Evolutionary conservation across 495 filamentous ascomycete species (phyloP), one percentile per base, ranked within the genome.

Genomic region (Xylaria grammica): DNA sequence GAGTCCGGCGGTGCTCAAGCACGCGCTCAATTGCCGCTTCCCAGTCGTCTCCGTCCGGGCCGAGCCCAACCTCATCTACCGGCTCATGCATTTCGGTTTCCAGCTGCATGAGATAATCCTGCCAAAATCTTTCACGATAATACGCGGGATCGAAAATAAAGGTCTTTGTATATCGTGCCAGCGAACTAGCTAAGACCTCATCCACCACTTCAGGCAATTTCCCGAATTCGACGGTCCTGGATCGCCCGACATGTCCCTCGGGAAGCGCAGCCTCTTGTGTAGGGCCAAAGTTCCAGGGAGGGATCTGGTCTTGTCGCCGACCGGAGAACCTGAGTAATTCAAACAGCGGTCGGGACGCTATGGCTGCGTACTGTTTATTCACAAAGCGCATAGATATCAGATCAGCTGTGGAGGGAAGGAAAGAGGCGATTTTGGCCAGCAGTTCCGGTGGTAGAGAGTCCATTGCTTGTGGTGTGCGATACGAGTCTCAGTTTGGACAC

Each of bases 71-170:
- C 46, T 50, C 57, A 27, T 60, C 44, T 32, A 60, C 22, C 20
- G 42, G 57, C 44, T 60, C 57, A n/a, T 60, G 15, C 44, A 49
- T 50, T 29, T 60, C 44, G 34, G 49, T 40, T 26, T 50, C 29
- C 1, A 60, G 26, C 13, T 36, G 44, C 24, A 38, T 27, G 5
- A 50, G 5, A 26, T 60, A 60, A 29, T 60, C 57, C 29, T 38
- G 11, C 57, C 57, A 60, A 11, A 60, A 60, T 8, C 4, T 26
- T 13, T 60, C 27, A 50, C 57, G 57, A 19, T 50, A 60, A 11
- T 60, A 60, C 19, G 57, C 57, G 29, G 57, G 57, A 13, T 60
- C 57, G 45, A 60, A 60, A 36, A 50, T 17, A 29, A 60, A 38
- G 4, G 29, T 60, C 57, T 50, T 60, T 10, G 46, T 38, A 26